Evolutionary conservation across 2,329 filamentous ascomycete species (phyloP).

Genomic region (Bimuria novae-zelandiae): DNA sequence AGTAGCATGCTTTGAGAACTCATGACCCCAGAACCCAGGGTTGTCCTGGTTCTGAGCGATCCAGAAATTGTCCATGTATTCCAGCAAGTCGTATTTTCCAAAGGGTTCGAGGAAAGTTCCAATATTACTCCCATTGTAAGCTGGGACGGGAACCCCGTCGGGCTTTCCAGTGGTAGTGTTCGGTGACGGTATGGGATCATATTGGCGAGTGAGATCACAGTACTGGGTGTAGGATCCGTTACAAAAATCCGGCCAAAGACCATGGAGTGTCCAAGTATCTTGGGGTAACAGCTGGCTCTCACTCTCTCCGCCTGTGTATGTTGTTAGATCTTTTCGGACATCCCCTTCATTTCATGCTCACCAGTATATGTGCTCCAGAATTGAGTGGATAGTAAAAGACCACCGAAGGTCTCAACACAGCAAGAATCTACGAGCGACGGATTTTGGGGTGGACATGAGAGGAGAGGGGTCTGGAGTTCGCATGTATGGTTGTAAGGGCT

Average conservation of each 20-base stretch:
- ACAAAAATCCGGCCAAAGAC: conserved; percentile 61
- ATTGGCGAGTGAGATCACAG: conserved; percentile 68
- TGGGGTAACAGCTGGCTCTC: conserved; percentile 63
- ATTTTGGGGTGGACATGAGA: conserved; percentile 40
- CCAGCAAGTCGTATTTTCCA: conserved; percentile 63
- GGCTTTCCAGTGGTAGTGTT: conserved; percentile 65
- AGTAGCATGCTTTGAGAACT: conserved; percentile 70
- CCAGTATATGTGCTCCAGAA: conserved; percentile 69
- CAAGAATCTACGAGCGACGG: conserved; percentile 59
- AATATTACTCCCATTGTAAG: conserved; percentile 64
- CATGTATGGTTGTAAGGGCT: conserved; percentile 63
- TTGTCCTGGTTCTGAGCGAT: conserved; percentile 62
- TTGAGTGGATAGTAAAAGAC: conserved; percentile 65
- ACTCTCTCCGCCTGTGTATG: conserved; percentile 64
- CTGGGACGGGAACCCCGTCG: conserved; percentile 57
- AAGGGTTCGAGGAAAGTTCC: conserved; percentile 63
- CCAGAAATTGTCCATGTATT: conserved; percentile 71
- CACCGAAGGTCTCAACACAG: conserved; percentile 68
- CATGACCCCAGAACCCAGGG: conserved; percentile 67
- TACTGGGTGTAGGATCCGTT: conserved; percentile 68
- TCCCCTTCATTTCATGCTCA: too few relatives aligned
- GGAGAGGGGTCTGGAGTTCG: conserved; percentile 46
- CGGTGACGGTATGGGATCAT: conserved; percentile 64
- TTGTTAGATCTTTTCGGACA: too few relatives aligned
- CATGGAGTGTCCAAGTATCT: conserved; percentile 64